Evolutionary conservation across 441 rosid genomes (phyloP).

Genomic region (Brassica balearica): DNA sequence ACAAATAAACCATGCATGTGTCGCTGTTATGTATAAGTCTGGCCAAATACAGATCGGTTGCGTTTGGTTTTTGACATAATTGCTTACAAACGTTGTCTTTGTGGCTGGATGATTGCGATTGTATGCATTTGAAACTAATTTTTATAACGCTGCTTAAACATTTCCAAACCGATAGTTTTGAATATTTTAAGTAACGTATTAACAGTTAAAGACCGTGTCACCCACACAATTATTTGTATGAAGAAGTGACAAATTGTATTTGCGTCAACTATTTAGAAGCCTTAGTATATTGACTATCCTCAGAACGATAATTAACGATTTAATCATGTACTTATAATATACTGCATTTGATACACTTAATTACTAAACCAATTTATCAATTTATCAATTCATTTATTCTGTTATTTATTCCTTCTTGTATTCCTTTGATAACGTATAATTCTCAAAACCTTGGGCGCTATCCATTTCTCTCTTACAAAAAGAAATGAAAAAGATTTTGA

Average conservation of each 20-base stretch:
- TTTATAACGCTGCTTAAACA: neutral
- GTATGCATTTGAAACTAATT: constrained; percentile 15
- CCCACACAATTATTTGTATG: constrained; percentile 11
- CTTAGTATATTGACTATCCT: constrained; percentile 3
- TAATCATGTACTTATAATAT: neutral
- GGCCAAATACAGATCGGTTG: constrained; percentile 36
- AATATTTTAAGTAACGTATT: neutral
- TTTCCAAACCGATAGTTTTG: neutral
- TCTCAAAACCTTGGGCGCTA: constrained; percentile 15
- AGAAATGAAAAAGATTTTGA: constrained; percentile 10
- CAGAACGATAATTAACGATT: constrained; percentile 19
- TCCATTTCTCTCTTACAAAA: neutral
- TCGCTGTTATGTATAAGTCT: constrained; percentile 42
- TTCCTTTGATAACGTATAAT: neutral
- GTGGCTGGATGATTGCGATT: constrained; percentile 33
- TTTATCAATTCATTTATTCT: neutral
- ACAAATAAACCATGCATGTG: constrained; percentile 35
- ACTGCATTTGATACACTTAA: neutral
- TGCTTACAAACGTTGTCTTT: constrained; percentile 16
- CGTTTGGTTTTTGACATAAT: constrained; percentile 34
- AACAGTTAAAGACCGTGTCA: constrained; percentile 22
- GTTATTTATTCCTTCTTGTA: neutral
- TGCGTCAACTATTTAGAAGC: constrained; percentile 16
- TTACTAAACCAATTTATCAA: neutral
- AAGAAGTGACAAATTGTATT: neutral